Conservation (phyloP, 192 early-diverging fungal species). For the Entomortierella parvispora region DNA sequence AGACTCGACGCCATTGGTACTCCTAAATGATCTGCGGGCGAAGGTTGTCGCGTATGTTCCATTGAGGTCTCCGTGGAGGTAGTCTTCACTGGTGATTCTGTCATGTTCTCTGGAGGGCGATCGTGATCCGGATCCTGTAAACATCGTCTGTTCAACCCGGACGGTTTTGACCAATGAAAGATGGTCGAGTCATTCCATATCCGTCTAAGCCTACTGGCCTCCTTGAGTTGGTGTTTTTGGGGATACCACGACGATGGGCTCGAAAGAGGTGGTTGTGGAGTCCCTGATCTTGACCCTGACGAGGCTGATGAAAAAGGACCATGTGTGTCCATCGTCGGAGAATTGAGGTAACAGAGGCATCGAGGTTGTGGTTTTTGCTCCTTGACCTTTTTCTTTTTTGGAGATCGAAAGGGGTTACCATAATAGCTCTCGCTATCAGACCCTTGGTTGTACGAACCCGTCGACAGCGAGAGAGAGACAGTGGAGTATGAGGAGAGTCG, state of each 20-base stretch:
- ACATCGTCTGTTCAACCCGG: background rate
- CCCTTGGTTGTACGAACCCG: slow-evolving; percentile 14
- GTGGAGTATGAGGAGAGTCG: slow-evolving; percentile 35
- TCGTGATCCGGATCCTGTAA: background rate
- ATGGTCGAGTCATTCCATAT: slow-evolving; percentile 48
- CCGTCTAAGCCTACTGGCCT: slow-evolving; percentile 27
- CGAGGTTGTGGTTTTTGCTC: slow-evolving; percentile 13
- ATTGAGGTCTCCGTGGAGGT: background rate
- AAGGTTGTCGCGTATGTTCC: background rate
- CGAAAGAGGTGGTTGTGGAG: background rate
- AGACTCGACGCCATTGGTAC: slow-evolving; percentile 19
- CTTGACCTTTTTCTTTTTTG: slow-evolving; percentile 27
- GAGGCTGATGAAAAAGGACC: no score
- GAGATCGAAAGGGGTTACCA: slow-evolving; percentile 1
- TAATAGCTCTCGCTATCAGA: slow-evolving; percentile 31
- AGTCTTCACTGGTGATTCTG: background rate
- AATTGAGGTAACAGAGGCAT: slow-evolving; percentile 43
- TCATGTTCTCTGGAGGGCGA: background rate
- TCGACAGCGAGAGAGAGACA: slow-evolving; percentile 14
- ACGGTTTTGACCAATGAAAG: slow-evolving; percentile 32
- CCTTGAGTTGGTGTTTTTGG: slow-evolving; percentile 31
- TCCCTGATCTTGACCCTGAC: background rate
- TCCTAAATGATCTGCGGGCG: background rate
- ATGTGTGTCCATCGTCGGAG: slow-evolving; percentile 16
- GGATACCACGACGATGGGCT: slow-evolving; percentile 30